Evolutionary conservation across 1,284 basidiomycete species (phyloP).

Genomic region (Leccinum pachyderme): DNA sequence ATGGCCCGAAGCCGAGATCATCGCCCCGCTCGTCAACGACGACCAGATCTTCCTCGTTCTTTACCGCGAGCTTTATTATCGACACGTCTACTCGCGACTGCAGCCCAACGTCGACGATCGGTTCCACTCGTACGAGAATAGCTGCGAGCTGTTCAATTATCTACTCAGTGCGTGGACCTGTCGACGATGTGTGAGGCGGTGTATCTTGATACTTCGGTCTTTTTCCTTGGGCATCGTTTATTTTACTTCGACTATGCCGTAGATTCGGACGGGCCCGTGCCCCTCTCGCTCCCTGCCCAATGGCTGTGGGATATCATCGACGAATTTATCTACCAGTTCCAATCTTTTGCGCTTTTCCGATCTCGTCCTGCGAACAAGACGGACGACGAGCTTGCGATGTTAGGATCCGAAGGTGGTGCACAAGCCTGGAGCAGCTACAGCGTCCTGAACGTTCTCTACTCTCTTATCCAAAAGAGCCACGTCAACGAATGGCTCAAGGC

Average conservation of each 20-base stretch:
- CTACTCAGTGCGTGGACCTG: conserved; percentile 61
- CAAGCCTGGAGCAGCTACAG: conserved; percentile 97
- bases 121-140: conserved; percentile 98
- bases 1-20: conserved; percentile 97
- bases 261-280: conserved; percentile 95
- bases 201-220: neutral
- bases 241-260: neutral
- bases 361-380: conserved; percentile 83
- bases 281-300: conserved; percentile 91
- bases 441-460: conserved; percentile 97
- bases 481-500: conserved; percentile 93
- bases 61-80: conserved; percentile 93
- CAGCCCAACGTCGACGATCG: conserved; percentile 96
- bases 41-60: conserved; percentile 95
- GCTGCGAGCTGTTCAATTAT: conserved; percentile 96
- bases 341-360: conserved; percentile 92
- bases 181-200: neutral
- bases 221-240: neutral
- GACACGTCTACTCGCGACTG: conserved; percentile 93
- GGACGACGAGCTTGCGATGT: conserved; percentile 84
- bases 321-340: conserved; percentile 99
- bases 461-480: conserved; percentile 94
- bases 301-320: conserved; percentile 99
- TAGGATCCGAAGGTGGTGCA: conserved; percentile 64
- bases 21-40: conserved; percentile 91